Base-by-base conservation (phyloP, 306 rosid genomes). In the Benincasa hispida region DNA sequence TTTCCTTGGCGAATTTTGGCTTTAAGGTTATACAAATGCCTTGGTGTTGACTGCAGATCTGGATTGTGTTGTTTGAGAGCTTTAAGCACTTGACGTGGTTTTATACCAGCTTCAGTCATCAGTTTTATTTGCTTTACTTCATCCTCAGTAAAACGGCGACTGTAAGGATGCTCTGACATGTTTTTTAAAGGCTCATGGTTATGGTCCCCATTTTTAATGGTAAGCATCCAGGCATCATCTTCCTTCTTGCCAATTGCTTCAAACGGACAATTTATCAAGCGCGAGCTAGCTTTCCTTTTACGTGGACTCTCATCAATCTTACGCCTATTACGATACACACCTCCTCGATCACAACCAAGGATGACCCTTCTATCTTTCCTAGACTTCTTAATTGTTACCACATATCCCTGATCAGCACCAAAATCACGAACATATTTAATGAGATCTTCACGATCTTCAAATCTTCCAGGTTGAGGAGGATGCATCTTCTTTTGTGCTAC, bases 301-400 rank as follows among this genome's bases (percentile, higher is more conserved):
- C 91, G 92, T 75, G 87, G 85, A 82, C 84, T 88, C 76, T 90
- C 92, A 75, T 88, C 92, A 65, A 87, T 88, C 87, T 90, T 90
- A 72, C 91, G 91, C 80, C 96, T 88, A 61, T 88, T 90, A 42
- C 91, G 96, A 81, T 90, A 90, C 39, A 90, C 86, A 51, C 96
- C 96, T 48, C 96, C 92, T 75, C 96, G 86, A 70, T 90, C 92
- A 78, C 96, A 90, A 82, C 96, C 96, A 76, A 90, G 92, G 77
- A 90, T 90, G 83, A 90, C 92, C 80, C 92, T 87, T 79, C 92
- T 86, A 76, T 90, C 96, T 84, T 88, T 90, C 85, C 91, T 85
- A 15, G 96, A 90, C 85, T 90, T 90, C 84, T 90, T 90, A 81
- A 90, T 90, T 57, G 96, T 90, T 84, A 90, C 96, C 56, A 88